phyloP scores from a whole-genome alignment of 2,329 filamentous ascomycete genomes.

The Paracorniculantispora psalliotae region DNA sequence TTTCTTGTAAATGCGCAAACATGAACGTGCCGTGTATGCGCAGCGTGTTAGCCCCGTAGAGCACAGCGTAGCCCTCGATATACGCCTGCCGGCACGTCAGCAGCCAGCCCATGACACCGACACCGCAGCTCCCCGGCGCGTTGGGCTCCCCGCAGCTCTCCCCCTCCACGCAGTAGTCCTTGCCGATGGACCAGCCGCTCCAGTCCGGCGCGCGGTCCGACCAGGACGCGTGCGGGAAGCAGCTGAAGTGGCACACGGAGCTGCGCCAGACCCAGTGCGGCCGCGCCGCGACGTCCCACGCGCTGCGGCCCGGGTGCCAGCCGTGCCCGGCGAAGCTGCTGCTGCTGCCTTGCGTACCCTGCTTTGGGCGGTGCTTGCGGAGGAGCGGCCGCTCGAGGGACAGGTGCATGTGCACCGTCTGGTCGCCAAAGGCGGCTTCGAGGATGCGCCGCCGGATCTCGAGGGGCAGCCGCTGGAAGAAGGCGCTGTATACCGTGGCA shows the following conservation, averaged over 20 bases:
- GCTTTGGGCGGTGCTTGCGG: background rate
- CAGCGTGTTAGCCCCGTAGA: background rate
- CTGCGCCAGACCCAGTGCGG: conserved; percentile 7
- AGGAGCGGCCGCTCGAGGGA: background rate
- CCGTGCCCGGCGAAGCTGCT: background rate
- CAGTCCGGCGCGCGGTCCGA: background rate
- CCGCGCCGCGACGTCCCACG: background rate
- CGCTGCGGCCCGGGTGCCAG: background rate
- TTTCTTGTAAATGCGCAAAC: background rate
- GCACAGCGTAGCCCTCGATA: background rate
- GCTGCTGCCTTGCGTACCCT: background rate
- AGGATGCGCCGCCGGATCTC: conserved; percentile 1
- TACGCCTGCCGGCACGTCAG: background rate
- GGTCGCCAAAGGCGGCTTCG: background rate
- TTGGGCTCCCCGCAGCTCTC: background rate
- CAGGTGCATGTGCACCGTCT: conserved; percentile 1
- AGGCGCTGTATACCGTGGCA: background rate
- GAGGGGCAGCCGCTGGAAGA: background rate
- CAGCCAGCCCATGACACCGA: background rate
- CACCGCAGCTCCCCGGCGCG: background rate
- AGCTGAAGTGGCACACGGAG: background rate
- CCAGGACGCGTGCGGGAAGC: background rate
- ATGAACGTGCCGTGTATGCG: conserved; percentile 1
- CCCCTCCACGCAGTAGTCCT: background rate
- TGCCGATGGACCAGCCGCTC: background rate